phyloP scores from a whole-genome alignment of 116 monocot species.

The Zostera marina region DNA sequence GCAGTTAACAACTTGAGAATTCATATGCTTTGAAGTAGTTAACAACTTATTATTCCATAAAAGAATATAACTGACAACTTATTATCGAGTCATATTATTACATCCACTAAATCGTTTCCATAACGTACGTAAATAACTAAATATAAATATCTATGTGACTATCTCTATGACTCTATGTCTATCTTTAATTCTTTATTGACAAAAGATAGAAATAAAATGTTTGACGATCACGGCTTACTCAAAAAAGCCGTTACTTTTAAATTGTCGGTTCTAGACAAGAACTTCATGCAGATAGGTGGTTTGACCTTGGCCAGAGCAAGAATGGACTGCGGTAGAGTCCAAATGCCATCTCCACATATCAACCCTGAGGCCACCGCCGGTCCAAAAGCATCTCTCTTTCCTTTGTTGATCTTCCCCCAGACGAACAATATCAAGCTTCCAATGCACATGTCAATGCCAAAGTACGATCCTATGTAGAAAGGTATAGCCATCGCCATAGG shows the following conservation, averaged over 20 bases:
- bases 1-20: too few species aligned
- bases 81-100: too few species aligned
- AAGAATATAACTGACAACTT: too few species aligned
- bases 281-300: constrained; percentile 78
- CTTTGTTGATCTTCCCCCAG: constrained; percentile 34
- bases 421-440: constrained; percentile 47
- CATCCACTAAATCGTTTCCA: too few species aligned
- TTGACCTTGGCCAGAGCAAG: constrained; percentile 38
- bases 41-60: too few species aligned
- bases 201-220: too few species aligned
- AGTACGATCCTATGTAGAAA: constrained; percentile 54
- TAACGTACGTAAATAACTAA: too few species aligned
- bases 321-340: constrained; percentile 39
- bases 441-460: constrained; percentile 52
- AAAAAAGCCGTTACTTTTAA: constrained; percentile 1
- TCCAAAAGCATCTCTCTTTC: constrained; percentile 20
- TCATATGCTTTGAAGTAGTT: too few species aligned
- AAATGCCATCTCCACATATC: constrained; percentile 69
- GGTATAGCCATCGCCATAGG: constrained; percentile 81
- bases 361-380: constrained; percentile 47
- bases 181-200: too few species aligned
- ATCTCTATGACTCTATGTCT: too few species aligned
- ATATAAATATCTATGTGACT: too few species aligned
- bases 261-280: constrained; percentile 28
- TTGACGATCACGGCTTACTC: too few species aligned